Evolutionary conservation across 169 alveolate genomes (phyloP), one percentile per base, ranked within the genome.

Genomic region (Theileria orientalis): DNA sequence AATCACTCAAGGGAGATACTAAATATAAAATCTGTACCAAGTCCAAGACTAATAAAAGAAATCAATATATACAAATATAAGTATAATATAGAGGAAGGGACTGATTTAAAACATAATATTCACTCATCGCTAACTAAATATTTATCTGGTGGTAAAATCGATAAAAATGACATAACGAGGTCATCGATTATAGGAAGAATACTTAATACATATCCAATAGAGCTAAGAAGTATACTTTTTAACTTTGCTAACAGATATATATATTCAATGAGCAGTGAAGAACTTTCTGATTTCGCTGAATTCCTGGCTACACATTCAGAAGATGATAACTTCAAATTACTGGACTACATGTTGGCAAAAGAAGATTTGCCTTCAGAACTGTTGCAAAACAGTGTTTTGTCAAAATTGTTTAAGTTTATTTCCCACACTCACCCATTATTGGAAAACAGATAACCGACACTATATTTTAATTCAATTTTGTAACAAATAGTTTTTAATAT

Each of bases 141-240:
- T 0, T 40, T 68, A 1, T 27, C 1, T 35, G 75, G 76, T 51
- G 16, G 37, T n/a, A 68, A 68, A 9, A 25, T 60, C 25, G 9
- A 60, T 2, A 29, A 6, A 25, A n/a, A 25, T 3, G 76, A 25
- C 25, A 49, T 44, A 35, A 30, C 16, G 42, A 42, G 30, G 33
- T 47, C 83, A 13, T 16, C n/a, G 21, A 42, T 79, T 25, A 21
- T 47, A 67, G 23, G 11, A 16, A 30, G 40, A n/a, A 56, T 67
- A 23, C 33, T 0, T 42, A 5, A 46, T n/a, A 35, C 46, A n/a
- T 51, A 46, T 23, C 83, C 83, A 19, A 19, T 79, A 16, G 87
- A 79, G 29, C 57, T 79, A 29, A 62, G 78, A 14, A n/a, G 33
- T 13, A 52, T 79, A 25, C 66, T 79, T 3, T 79, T 37, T 47